Base-by-base conservation (phyloP, 495 filamentous ascomycete genomes). In the Aspergillus olivimuriae region DNA sequence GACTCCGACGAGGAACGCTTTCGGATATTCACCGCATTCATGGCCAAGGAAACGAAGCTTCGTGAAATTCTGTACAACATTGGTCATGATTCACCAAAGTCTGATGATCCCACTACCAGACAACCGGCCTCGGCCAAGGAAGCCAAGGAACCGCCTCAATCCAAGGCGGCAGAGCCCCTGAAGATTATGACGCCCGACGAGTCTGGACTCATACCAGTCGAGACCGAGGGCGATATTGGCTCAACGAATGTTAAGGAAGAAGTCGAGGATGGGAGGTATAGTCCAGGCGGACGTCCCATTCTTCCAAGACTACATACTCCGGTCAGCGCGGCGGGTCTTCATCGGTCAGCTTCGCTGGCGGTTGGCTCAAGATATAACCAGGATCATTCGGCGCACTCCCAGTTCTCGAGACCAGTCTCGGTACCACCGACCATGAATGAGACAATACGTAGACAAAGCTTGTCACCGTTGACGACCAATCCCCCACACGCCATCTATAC, bases 61-160 rank as follows among this genome's bases (percentile, higher is more conserved):
- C 69, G 74, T 19, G 72, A 74, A 34, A 65, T 77, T 20, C 52
- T 77, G 2, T 76, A 76, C 45, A 74, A 61, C 42, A 65, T 74
- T 44, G 74, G 76, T 18, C 56, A 62, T 12, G 20, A 17, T 44
- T 63, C 62, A 16, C 36, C 52, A 11, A 52, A 46, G 15, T 31
- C 37, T 35, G 34, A 39, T 16, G 33, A 48, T 15, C 18, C 48
- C 34, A 34, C 48, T 4, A 44, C 36, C 12, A 39, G 19, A 18
- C 34, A 56, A 38, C 20, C 44, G 33, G 36, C 40, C 22, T 47
- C 48, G 15, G 21, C 34, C 15, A 39, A 37, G 8, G 45, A 51
- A 7, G 21, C 34, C 15, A 39, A 37, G 8, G 45, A 51, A 7
- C 36, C 48, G 3, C 20, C 18, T 40, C 33, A 34, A 24, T 3